Evolutionary conservation across 768 basidiomycete species (phyloP).

Genomic region (Mrakia blollopis): DNA sequence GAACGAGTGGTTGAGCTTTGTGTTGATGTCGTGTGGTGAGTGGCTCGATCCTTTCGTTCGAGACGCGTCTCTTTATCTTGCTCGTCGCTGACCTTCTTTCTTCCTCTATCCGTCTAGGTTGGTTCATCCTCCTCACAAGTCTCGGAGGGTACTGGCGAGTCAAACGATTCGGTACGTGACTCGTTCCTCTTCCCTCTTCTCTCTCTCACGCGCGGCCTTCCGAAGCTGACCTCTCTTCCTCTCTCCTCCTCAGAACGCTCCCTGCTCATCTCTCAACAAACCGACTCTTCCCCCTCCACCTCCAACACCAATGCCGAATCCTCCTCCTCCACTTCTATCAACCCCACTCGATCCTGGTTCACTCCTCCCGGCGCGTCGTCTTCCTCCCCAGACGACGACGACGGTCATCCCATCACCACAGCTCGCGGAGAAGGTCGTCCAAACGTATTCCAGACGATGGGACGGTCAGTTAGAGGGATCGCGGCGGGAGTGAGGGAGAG

Average conservation of each 20-base stretch:
- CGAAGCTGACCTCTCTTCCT: not conserved
- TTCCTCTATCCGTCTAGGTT: slow-evolving; percentile 50
- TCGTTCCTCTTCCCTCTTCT: not conserved
- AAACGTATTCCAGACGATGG: not conserved
- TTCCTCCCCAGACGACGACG: not conserved
- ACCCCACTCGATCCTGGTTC: not conserved
- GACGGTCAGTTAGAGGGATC: not conserved
- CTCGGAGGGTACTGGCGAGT: slow-evolving; percentile 56
- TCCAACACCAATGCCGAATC: not conserved
- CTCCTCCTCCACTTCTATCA: not conserved
- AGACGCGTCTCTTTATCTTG: not conserved
- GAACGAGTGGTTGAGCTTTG: slow-evolving; percentile 82
- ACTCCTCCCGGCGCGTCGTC: slow-evolving; percentile 5
- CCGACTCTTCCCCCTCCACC: not conserved
- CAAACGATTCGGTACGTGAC: slow-evolving; percentile 29
- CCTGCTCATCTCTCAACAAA: slow-evolving; percentile 17
- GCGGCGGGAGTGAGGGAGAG: not conserved
- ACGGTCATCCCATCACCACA: not conserved
- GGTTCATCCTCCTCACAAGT: slow-evolving; percentile 85
- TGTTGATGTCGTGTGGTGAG: slow-evolving; percentile 58
- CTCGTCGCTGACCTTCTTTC: not conserved
- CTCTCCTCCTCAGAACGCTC: not conserved
- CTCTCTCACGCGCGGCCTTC: not conserved
- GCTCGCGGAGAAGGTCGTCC: not conserved
- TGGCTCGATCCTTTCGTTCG: not conserved